Base-by-base conservation (phyloP, 2,329 filamentous ascomycete species). In the Pseudogymnoascus sp. region DNA sequence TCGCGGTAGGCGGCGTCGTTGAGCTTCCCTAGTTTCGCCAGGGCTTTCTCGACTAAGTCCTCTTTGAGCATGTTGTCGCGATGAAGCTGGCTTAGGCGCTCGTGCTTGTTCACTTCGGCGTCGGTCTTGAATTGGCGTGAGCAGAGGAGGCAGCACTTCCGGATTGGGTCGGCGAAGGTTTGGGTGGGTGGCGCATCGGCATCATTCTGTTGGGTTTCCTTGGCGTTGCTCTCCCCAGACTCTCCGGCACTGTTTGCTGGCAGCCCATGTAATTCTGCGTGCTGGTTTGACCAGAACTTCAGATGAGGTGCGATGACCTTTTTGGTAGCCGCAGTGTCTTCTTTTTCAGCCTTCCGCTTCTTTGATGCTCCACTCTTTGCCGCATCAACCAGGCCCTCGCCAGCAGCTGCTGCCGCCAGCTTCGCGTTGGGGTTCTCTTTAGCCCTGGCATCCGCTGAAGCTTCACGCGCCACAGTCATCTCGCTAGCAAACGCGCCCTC, bases 271-370 rank as follows among this genome's bases (percentile, higher is more conserved):
- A 90, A 77, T 70, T 90, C 86, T 1, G 86, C 86, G 71, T 89
- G 86, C 61, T 87, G 85, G 70, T 89, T 85, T 60, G 85, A 84
- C 87, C 87, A 90, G 73, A 88, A 88, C 73, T 89, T 85, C 54
- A 90, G 78, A 73, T 90, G 86, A 0, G 86, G 84, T 3, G 85
- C 83, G 61, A 87, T 80, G 6, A 80, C 78, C 68, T 85, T 79
- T 66, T 79, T 79, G 51, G 71, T 71, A 48, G 66, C 71, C 1
- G 70, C 69, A 4, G 71, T 62, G 13, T 78, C 78, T n/a, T 61
- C 57, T 57, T 78, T 78, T 25, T 84, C 83, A 3, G 80, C 80
- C 70, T 86, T 86, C 68, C 81, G 76, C 70, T 85, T 85, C 75
- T 84, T 86, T 16, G 68, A 67, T 57, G 74, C 73, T 19, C 68